These are phyloP conservation scores for Alternaria sp. DNA, from an alignment of 2,329 filamentous ascomycete species.

Conservation along the genomic window DNA sequence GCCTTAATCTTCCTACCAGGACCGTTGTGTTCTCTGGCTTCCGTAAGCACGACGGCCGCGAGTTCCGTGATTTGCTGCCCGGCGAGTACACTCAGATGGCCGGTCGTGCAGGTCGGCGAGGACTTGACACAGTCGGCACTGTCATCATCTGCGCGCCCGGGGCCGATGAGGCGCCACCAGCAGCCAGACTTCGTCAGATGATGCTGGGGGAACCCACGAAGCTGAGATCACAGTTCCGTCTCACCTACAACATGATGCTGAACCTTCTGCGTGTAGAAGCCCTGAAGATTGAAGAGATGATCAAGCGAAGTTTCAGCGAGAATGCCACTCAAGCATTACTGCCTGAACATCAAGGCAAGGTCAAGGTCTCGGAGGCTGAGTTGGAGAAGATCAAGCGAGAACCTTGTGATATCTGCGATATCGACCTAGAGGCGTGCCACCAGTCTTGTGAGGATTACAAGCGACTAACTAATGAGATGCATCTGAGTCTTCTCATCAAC, in stretches of 20 bases:
- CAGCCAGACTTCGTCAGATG: constrained; percentile 84
- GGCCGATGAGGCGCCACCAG: constrained; percentile 86
- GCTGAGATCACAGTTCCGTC: constrained; percentile 89
- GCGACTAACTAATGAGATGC: constrained; percentile 79
- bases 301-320: constrained; percentile 98
- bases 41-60: constrained; percentile 92
- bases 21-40: constrained; percentile 98
- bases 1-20: constrained; percentile 90
- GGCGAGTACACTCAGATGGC: constrained; percentile 99
- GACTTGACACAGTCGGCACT: constrained; percentile 88
- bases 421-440: constrained; percentile 80
- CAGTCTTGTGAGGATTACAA: constrained; percentile 81
- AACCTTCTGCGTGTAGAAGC: constrained; percentile 95
- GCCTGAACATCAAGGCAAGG: constrained; percentile 93
- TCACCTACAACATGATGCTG: constrained; percentile 99
- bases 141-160: constrained; percentile 89
- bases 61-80: constrained; percentile 87
- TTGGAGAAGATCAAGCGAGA: constrained; percentile 89
- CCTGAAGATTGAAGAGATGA: constrained; percentile 99
- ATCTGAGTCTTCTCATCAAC: constrained; percentile 77
- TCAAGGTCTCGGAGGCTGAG: constrained; percentile 90
- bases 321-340: constrained; percentile 94
- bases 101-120: constrained; percentile 88
- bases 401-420: constrained; percentile 79
- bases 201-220: constrained; percentile 96